These are phyloP conservation scores for Hyphodiscus hymeniophilus DNA, from an alignment of 495 filamentous ascomycete species.

Conservation along the genomic window DNA sequence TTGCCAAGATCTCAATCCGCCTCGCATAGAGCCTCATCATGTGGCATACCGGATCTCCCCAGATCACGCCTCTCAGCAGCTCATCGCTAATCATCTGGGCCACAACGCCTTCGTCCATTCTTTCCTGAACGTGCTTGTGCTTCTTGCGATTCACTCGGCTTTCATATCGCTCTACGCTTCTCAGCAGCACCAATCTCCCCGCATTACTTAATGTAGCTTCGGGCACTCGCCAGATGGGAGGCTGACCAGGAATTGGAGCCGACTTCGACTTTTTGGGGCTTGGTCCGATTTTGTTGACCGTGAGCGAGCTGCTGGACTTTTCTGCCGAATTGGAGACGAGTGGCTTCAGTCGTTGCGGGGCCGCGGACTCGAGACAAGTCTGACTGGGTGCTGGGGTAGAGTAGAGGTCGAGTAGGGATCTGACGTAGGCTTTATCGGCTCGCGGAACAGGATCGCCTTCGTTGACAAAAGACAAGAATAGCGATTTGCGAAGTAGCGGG, in stretches of 20 bases:
- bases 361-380: constrained; percentile 3
- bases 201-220: constrained; percentile 54
- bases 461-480: constrained; percentile 73
- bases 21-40: constrained; percentile 66
- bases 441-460: constrained; percentile 75
- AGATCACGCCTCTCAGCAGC: constrained; percentile 55
- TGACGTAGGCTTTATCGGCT: constrained; percentile 66
- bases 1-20: constrained; percentile 59
- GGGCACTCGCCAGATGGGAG: constrained; percentile 55
- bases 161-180: constrained; percentile 25
- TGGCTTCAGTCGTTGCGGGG: constrained; percentile 5
- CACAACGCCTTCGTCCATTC: constrained; percentile 22
- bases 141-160: not conserved
- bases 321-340: not conserved
- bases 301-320: constrained; percentile 15
- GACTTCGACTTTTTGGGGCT: constrained; percentile 8
- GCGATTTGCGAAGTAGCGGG: constrained; percentile 45
- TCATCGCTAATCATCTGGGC: constrained; percentile 58
- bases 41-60: constrained; percentile 74
- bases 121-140: constrained; percentile 32
- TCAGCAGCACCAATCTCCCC: constrained; percentile 56
- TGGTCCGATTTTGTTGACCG: constrained; percentile 6
- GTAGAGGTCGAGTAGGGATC: constrained; percentile 62
- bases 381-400: constrained; percentile 47
- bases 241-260: constrained; percentile 1